Evolutionary conservation across 306 rosid genomes (phyloP), one percentile per base, ranked within the genome.

Genomic region (Calophaca sinica): DNA sequence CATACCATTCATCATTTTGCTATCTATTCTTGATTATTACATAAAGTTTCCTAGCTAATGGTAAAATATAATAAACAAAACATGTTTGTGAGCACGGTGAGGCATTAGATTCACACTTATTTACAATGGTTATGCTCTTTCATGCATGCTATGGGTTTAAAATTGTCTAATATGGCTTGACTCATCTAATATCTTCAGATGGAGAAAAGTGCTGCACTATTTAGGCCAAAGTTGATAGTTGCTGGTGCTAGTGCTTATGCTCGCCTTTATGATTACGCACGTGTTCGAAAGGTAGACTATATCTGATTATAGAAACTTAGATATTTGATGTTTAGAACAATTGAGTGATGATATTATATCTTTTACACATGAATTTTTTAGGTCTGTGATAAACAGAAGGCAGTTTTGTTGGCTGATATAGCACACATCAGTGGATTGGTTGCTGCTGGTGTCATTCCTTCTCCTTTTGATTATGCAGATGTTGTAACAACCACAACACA

Each of bases 181-280:
- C 15, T 9, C 35, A 39, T 74, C 51, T 70, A 58, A 59, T 84
- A 35, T 48, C 42, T 80, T 77, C 91, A 96, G 99, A 11, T 96
- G 97, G 99, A 90, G 90, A 89, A 83, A 88, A 92, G 93, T 88
- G 98, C 99, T 70, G 74, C 89, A 48, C 93, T 96, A 50, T 96
- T 92, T 88, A 81, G 99, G 86, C 99, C 99, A 66, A 96, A 96
- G 79, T 80, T 96, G 63, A 89, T 96, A 71, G 98, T 96, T 70
- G 98, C 99, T 41, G 99, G 99, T 75, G 99, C 99, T 57, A 96
- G 99, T 77, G 99, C 99, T 69, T 92, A 96, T 89, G 97, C 99
- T 29, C 97, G 99, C 45, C 84, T 92, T 65, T 96, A 96, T 83
- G 98, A 96, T 70, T 96, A 96, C 77, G 97, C 81, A 53, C 88